A percentile compares a stretch with the other conserved stretches of the same genome.
These are phyloP conservation scores for Nakaseomyces nivariensis DNA, from an alignment of 1,139 yeast species.

Conservation along the genomic window DNA sequence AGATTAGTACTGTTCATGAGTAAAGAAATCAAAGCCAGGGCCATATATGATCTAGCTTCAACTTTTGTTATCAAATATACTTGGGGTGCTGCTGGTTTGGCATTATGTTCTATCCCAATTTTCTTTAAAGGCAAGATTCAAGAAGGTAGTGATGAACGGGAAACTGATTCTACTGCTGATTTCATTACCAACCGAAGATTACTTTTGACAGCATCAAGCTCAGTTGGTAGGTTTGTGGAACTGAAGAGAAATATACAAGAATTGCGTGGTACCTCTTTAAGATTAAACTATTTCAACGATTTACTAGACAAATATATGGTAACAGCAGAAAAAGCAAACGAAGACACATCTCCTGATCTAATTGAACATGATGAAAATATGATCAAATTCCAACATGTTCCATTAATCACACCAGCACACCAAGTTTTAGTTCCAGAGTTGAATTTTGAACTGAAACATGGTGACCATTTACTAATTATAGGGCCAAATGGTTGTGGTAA, in stretches of 20 bases:
- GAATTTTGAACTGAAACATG: constrained; percentile 63
- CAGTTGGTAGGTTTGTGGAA: constrained; percentile 78
- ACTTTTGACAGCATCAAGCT: constrained; percentile 75
- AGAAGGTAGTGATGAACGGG: constrained; percentile 33
- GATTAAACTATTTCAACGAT: constrained; percentile 63
- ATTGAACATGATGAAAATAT: constrained; percentile 46
- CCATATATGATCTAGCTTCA: constrained; percentile 66
- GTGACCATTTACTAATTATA: constrained; percentile 78
- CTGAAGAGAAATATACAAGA: constrained; percentile 79
- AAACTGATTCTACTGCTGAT: constrained; percentile 53
- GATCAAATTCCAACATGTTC: constrained; percentile 62
- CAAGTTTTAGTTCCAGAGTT: constrained; percentile 61
- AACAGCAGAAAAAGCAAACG: constrained; percentile 5
- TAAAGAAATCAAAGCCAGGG: constrained; percentile 67
- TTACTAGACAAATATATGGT: constrained; percentile 46
- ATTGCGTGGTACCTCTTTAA: constrained; percentile 71
- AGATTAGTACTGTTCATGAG: constrained; percentile 71
- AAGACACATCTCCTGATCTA: constrained; percentile 18
- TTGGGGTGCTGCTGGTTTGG: constrained; percentile 93
- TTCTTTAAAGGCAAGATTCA: constrained; percentile 41
- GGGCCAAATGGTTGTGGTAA: constrained; percentile 97
- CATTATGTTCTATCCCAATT: constrained; percentile 81
- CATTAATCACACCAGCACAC: constrained; percentile 75
- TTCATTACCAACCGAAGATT: constrained; percentile 87
- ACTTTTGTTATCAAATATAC: constrained; percentile 82